These are phyloP conservation scores for Ophiostoma tasmaniense DNA, from an alignment of 2,329 filamentous ascomycete genomes.

Conservation along the genomic window DNA sequence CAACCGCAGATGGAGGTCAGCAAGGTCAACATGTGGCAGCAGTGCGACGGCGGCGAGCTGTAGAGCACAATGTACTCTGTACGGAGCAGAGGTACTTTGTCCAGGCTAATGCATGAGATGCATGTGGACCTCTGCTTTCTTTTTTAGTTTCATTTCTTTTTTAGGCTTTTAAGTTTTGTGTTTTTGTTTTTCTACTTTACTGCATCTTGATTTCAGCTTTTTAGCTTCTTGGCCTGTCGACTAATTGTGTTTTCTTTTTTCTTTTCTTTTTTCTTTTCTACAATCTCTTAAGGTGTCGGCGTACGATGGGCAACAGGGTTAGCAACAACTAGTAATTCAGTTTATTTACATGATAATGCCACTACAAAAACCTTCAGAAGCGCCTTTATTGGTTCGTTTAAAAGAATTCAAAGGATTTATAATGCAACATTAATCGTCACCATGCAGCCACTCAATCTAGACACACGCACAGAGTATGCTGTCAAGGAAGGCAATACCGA, in stretches of 20 bases:
- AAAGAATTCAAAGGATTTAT: too few species aligned
- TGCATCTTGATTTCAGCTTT: not conserved
- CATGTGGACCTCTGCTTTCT: not conserved
- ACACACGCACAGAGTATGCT: too few species aligned
- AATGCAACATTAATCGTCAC: too few species aligned
- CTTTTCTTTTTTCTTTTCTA: not conserved
- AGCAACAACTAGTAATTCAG: not conserved
- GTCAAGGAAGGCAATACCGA: too few species aligned
- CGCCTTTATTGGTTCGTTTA: too few species aligned
- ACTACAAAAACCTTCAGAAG: not conserved
- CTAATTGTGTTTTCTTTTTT: not conserved
- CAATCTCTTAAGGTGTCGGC: not conserved
- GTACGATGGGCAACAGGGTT: not conserved
- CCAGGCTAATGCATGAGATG: not conserved
- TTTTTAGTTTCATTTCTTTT: not conserved
- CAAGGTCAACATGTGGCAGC: constrained; percentile 62
- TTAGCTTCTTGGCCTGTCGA: not conserved
- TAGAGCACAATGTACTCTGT: constrained; percentile 22
- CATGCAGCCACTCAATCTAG: too few species aligned
- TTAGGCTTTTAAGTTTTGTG: not conserved
- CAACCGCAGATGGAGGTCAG: constrained; percentile 59
- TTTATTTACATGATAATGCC: not conserved
- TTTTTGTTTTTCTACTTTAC: not conserved
- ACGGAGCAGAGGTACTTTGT: not conserved
- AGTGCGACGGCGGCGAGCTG: constrained; percentile 54